A percentile compares a stretch with the other conserved stretches of the same genome.
Conservation (phyloP, 306 rosid genomes). For the Herpetospermum pedunculosum region DNA sequence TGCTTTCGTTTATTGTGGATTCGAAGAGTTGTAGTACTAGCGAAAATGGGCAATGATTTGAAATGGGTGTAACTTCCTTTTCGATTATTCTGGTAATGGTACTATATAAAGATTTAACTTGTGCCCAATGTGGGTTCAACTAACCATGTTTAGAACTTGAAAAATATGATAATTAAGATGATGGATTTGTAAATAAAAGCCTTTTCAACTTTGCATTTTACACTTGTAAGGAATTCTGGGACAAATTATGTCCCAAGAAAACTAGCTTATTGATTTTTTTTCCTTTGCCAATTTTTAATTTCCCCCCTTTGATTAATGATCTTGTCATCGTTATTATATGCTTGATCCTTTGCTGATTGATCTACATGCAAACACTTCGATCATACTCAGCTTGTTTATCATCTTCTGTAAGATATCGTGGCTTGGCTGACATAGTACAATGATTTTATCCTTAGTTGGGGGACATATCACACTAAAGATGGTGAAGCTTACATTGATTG, state of each 20-base stretch:
- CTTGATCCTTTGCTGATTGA: neutral
- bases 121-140: neutral
- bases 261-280: neutral
- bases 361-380: neutral
- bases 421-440: neutral
- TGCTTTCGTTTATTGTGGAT: neutral
- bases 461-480: slow-evolving; percentile 41
- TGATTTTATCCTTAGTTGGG: slow-evolving; percentile 6
- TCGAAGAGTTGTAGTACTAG: neutral
- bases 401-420: neutral
- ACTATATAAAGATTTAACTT: neutral
- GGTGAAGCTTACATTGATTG: slow-evolving; percentile 98
- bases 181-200: neutral
- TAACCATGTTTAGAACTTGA: neutral
- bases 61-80: neutral
- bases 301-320: neutral
- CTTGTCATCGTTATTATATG: neutral
- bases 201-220: neutral
- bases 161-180: neutral
- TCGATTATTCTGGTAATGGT: neutral
- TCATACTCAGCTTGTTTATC: neutral
- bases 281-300: neutral
- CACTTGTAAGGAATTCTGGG: neutral
- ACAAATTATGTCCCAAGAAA: neutral
- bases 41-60: neutral